Conservation (phyloP, 305 asterid species). For the Solanum hybrid region DNA sequence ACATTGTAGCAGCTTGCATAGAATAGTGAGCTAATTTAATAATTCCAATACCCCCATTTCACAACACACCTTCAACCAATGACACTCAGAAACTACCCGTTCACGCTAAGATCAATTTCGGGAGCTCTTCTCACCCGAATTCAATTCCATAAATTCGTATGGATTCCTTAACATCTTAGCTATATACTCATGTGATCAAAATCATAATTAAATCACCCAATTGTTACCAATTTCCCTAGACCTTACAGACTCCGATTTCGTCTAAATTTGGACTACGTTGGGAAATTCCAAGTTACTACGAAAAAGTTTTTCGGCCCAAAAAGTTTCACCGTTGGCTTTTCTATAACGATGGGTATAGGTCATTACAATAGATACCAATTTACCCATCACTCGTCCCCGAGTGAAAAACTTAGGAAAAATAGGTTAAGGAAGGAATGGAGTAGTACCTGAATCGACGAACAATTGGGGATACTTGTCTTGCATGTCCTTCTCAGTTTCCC, state of each 20-base stretch:
- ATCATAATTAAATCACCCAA: too few species aligned
- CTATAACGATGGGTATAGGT: too few species aligned
- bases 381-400: too few species aligned
- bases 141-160: too few species aligned
- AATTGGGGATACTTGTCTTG: too few species aligned
- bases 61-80: not conserved
- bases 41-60: not conserved
- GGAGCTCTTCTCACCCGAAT: not conserved
- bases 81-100: not conserved
- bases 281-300: too few species aligned
- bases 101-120: not conserved
- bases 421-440: too few species aligned
- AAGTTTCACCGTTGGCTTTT: not conserved
- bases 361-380: too few species aligned
- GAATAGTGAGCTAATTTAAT: not conserved
- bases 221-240: too few species aligned
- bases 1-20: fast-evolving
- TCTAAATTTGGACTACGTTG: not conserved
- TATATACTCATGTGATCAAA: not conserved
- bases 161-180: not conserved
- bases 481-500: too few species aligned
- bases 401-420: too few species aligned
- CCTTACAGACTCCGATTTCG: not conserved
- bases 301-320: not conserved
- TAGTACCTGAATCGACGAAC: too few species aligned